Evolutionary conservation across 2,329 filamentous ascomycete genomes (phyloP).

Genomic region (Ceratocystis cubensis): DNA sequence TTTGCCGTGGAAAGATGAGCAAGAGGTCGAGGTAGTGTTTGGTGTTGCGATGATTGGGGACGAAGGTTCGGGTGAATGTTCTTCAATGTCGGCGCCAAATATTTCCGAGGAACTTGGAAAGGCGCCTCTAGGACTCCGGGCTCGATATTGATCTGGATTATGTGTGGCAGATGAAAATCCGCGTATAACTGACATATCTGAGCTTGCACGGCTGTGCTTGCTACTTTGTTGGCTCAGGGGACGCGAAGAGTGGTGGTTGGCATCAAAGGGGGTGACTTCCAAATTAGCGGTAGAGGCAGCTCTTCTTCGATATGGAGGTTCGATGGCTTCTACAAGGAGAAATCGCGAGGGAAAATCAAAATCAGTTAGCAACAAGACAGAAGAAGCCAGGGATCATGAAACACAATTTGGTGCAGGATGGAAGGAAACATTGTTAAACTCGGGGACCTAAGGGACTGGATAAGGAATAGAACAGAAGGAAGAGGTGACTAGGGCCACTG

Average conservation of each 20-base stretch:
- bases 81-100: constrained; percentile 30
- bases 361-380: constrained; percentile 5
- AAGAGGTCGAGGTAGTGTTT: constrained; percentile 12
- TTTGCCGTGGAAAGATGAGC: constrained; percentile 17
- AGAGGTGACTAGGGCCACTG: background rate
- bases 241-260: constrained; percentile 32
- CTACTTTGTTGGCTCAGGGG: constrained; percentile 45
- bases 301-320: constrained; percentile 37
- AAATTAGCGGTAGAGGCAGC: constrained; percentile 51
- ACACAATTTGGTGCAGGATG: constrained; percentile 11
- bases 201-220: constrained; percentile 59
- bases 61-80: constrained; percentile 6
- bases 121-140: constrained; percentile 36
- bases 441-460: background rate
- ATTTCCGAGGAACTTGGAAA: constrained; percentile 27
- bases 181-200: constrained; percentile 51
- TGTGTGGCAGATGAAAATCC: constrained; percentile 40
- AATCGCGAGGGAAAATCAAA: constrained; percentile 21
- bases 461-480: background rate
- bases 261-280: constrained; percentile 38
- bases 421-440: background rate
- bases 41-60: background rate
- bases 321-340: constrained; percentile 14
- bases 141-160: constrained; percentile 31
- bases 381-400: constrained; percentile 15